phyloP scores from a whole-genome alignment of 345 rosid species.

The Salix suchowensis region DNA sequence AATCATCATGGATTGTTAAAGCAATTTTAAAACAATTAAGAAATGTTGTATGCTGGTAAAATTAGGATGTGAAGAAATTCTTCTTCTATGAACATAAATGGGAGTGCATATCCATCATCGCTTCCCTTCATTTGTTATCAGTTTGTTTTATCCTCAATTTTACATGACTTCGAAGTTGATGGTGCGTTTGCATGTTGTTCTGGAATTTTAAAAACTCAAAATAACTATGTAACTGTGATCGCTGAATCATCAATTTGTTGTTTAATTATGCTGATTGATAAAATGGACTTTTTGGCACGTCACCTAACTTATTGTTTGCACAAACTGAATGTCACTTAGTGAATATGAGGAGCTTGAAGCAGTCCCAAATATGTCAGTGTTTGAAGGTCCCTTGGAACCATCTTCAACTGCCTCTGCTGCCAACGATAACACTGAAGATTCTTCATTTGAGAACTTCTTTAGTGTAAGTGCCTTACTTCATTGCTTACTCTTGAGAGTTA shows the following conservation, averaged over 20 bases:
- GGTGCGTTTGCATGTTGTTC: neutral
- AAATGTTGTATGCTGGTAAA: neutral
- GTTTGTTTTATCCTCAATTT: neutral
- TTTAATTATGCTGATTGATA: conserved; percentile 3
- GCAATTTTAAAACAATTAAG: neutral
- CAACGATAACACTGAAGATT: conserved; percentile 43
- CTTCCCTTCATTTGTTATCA: neutral
- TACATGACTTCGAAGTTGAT: neutral
- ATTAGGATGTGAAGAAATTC: neutral
- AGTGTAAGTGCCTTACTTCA: conserved; percentile 32
- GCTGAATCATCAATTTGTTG: neutral
- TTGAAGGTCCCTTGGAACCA: conserved; percentile 62
- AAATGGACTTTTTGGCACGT: neutral
- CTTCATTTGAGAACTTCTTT: conserved; percentile 55
- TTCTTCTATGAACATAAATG: neutral
- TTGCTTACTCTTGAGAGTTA: neutral
- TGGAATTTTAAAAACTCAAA: neutral
- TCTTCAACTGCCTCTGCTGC: conserved; percentile 36
- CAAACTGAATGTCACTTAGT: conserved; percentile 21
- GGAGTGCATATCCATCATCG: neutral
- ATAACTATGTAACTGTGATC: neutral
- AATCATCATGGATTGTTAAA: neutral
- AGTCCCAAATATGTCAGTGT: conserved; percentile 46
- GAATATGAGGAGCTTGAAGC: conserved; percentile 71
- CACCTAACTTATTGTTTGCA: neutral